phyloP scores from a whole-genome alignment of 1,284 basidiomycete genomes.

The Lentinula novae-zelandiae region DNA sequence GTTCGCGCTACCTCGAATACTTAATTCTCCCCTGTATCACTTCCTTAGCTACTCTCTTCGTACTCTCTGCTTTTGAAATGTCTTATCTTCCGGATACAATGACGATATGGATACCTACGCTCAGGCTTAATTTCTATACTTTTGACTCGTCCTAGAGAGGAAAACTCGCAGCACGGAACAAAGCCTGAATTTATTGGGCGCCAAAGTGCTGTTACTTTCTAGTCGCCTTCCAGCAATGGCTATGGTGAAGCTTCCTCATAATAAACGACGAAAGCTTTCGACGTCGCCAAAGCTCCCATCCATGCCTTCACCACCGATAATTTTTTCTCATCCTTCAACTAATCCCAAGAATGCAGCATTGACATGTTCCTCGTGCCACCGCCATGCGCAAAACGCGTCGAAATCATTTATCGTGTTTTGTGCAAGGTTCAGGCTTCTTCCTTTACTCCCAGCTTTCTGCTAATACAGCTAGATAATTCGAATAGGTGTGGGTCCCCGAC shows the following conservation, averaged over 20 bases:
- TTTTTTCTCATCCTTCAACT: neutral
- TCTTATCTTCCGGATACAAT: too few relatives aligned
- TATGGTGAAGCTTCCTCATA: neutral
- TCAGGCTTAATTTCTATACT: too few relatives aligned
- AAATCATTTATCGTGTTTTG: neutral
- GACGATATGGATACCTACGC: too few relatives aligned
- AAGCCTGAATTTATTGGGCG: too few relatives aligned
- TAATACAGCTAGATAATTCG: neutral
- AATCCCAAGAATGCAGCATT: neutral
- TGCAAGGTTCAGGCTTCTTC: neutral
- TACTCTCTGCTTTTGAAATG: too few relatives aligned
- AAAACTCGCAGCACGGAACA: too few relatives aligned
- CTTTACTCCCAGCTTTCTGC: neutral
- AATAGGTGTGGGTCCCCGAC: constrained; percentile 1
- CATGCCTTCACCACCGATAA: neutral
- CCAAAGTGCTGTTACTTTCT: too few relatives aligned
- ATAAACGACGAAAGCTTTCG: constrained; percentile 4
- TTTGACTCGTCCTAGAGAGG: too few relatives aligned
- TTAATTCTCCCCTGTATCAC: too few relatives aligned
- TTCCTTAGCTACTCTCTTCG: too few relatives aligned
- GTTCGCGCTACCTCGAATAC: neutral
- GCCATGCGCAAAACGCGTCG: neutral
- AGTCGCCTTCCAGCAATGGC: neutral
- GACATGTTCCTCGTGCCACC: constrained; percentile 1
- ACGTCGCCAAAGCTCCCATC: neutral